Percentiles rank a stretch among this genome's conserved stretches.
Evolutionary conservation across 352 stramenopile species (phyloP).

Genomic region (Globisporangium emineosum): DNA sequence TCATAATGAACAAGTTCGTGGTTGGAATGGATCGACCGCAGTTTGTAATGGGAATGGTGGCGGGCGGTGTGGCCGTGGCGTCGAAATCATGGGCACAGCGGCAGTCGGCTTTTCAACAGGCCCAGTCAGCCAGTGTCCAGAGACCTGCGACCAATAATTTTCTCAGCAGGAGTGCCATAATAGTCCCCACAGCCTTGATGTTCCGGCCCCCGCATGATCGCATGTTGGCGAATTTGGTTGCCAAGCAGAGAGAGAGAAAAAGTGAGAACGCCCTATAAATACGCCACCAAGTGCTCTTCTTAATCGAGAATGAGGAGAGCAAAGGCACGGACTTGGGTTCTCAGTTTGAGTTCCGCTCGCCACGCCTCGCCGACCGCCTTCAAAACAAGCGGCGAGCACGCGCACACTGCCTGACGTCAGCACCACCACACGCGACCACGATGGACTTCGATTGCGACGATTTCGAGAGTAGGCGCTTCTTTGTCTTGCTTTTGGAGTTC

Average conservation of each 20-base stretch:
- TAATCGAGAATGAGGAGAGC: not conserved
- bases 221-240: not conserved
- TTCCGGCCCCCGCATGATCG: not conserved
- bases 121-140: too few relatives aligned
- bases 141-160: too few relatives aligned
- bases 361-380: not conserved
- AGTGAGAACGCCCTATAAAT: constrained; percentile 4
- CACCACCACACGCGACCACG: too few relatives aligned
- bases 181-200: not conserved
- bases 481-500: not conserved
- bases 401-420: too few relatives aligned
- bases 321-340: too few relatives aligned
- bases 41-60: too few relatives aligned
- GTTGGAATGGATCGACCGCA: too few relatives aligned
- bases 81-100: too few relatives aligned
- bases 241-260: too few relatives aligned
- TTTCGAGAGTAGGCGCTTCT: constrained; percentile 61
- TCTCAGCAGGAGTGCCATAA: not conserved
- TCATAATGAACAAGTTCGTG: too few relatives aligned
- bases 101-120: too few relatives aligned
- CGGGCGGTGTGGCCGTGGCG: too few relatives aligned
- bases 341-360: constrained; percentile 8
- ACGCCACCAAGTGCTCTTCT: not conserved
- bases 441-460: constrained; percentile 59
- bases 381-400: not conserved